Base-by-base conservation (phyloP, 495 filamentous ascomycete species). In the Podospora didyma region DNA sequence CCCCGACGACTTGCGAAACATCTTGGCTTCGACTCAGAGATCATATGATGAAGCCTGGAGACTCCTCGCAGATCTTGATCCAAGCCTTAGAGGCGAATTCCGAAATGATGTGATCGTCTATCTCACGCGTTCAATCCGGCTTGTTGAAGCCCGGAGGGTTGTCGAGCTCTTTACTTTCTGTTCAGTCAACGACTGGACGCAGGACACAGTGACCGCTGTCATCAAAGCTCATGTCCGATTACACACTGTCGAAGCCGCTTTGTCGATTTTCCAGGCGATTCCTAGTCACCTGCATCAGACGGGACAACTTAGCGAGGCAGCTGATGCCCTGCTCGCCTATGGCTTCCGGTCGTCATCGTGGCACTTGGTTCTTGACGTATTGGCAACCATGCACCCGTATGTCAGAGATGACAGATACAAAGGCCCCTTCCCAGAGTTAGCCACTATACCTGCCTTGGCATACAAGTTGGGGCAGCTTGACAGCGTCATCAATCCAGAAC, bases 41-140 rank as follows among this genome's bases (percentile, higher is more conserved):
- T 42, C 49, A 1, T 66, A 66, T 49, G 67, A 70, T 7, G 31
- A 51, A n/a, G 50, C 66, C 26, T 73, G 65, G 61, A 37, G 48
- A 14, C 50, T 57, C 12, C 73, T 69, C 55, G 42, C 5, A 16
- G 31, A 23, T 21, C 64, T 74, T 7, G 54, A 66, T 3, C 48
- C 53, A 7, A 28, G 16, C 10, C 7, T 51, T 10, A 55, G 53
- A 58, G 20, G 31, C 9, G 42, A 53, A 7, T 59, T 63, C 31
- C 60, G 46, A 20, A 44, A 17, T 6, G 35, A 48, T 0, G 65
- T 70, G 16, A 14, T 71, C 23, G 16, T 47, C 2, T 51, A 65
- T 28, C 61, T 74, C 24, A 49, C 67, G 2, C 44, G 46, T 2
- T 71, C 71, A 5, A 45, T 19, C 9, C 59, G 64, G 5, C 54